A percentile compares a stretch with the other conserved stretches of the same genome.
Conservation (phyloP, 495 filamentous ascomycete genomes). For the Xylaria cubensis region DNA sequence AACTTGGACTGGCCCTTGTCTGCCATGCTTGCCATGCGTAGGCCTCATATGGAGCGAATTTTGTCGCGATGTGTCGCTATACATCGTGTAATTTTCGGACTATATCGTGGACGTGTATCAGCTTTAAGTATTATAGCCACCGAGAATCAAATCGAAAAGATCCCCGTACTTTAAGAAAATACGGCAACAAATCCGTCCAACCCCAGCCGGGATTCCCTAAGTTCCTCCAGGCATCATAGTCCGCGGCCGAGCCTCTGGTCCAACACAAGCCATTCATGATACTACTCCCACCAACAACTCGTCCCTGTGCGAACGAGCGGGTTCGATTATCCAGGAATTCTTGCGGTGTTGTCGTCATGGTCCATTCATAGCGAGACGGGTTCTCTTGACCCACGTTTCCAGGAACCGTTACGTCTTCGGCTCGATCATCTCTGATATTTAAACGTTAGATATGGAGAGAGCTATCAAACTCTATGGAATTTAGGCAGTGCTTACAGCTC, state of each 20-base stretch:
- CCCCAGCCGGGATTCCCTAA: conserved; percentile 71
- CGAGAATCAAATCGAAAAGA: background rate
- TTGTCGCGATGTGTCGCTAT: conserved; percentile 40
- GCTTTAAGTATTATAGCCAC: background rate
- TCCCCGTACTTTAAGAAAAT: conserved; percentile 59
- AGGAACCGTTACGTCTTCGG: conserved; percentile 41
- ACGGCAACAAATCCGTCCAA: conserved; percentile 64
- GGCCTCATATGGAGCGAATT: conserved; percentile 44
- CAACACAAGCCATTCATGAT: conserved; percentile 57
- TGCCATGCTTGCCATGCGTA: conserved; percentile 43
- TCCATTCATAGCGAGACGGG: conserved; percentile 36
- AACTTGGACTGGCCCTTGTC: conserved; percentile 54
- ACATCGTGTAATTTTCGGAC: conserved; percentile 30
- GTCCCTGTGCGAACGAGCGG: conserved; percentile 46
- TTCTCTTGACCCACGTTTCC: conserved; percentile 39
- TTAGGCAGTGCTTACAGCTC: conserved; percentile 39
- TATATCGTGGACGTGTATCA: conserved; percentile 29
- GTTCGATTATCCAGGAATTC: conserved; percentile 45
- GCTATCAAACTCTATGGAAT: background rate
- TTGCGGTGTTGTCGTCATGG: conserved; percentile 30
- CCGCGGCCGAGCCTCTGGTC: conserved; percentile 49
- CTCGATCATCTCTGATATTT: conserved; percentile 38
- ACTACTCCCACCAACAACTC: conserved; percentile 54
- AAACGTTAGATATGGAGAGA: conserved; percentile 21
- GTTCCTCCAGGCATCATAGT: conserved; percentile 65